Base-by-base conservation (phyloP, 768 basidiomycete genomes). In the Tubosaeta sp. region DNA sequence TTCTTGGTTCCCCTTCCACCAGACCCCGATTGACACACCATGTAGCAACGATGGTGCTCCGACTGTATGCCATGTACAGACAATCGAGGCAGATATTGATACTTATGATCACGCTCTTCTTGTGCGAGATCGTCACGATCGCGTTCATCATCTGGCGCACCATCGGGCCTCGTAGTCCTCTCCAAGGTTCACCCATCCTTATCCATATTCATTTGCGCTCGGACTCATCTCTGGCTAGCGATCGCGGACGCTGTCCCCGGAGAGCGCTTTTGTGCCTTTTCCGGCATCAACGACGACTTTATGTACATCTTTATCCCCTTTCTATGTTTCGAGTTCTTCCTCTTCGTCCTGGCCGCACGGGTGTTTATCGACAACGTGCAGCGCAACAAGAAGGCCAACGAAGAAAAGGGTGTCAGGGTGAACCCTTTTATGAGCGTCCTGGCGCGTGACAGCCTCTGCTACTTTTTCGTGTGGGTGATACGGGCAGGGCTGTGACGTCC, bases 41-140 rank as follows among this genome's bases (percentile, higher is more conserved):
- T 13, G 29, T 40, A 68, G 67, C 56, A 10, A 68, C 61, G 14
- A 70, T 70, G 67, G 59, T 60, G 27, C 63, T 68, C 40, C 67
- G 67, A 44, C 56, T 68, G 58, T 70, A 68, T 24, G 67, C 68
- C 5, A 57, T 70, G 64, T 68, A 68, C 53, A 52, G 49, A 44
- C 64, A 53, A 5, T 60, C 66, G n/a, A 60, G 38, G 29, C 51
- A 19, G 35, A 53, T 60, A 24, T 29, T 70, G 19, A 0, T n/a
- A 21, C 13, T 64, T 8, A 46, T 69, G 29, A 16, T 68, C 14
- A 14, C 39, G 0, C 14, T 43, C 6, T 68, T 68, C 41, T 0
- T 56, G 6, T 57, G 61, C n/a, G 68, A 67, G 42, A 57, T 66
- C 19, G 44, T 25, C 7, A 59, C 57, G 19, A 58, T 69, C 32